Base-by-base conservation (phyloP, 345 rosid genomes). In the Gossypium herbaceum region DNA sequence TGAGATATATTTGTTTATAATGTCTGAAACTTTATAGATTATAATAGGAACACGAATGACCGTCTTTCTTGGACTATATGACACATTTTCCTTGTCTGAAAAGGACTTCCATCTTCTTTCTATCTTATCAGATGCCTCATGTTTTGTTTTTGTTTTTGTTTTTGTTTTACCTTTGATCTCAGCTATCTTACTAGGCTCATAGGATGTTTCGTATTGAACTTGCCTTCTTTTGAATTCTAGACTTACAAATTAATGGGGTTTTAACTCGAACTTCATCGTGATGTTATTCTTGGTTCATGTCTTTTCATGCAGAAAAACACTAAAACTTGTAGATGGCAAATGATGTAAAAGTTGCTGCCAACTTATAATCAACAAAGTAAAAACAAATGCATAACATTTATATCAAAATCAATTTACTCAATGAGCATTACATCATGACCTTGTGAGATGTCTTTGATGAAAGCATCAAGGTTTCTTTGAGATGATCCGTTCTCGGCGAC, bases 401-500 rank as follows among this genome's bases (percentile, higher is more conserved):
- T 27, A 27, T 61, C 19, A 29, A 6, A 59, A 59, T 25, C 39
- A 59, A 2, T 29, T 19, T 29, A 61, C 15, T 29, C 66, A 29
- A 29, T 13, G 44, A 61, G 19, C 44, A 13, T 61, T 15, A 19
- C 66, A 61, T 15, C 19, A n/a, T 8, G 41, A 34, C 41, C 43
- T 16, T 15, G 44, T 29, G 43, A 60, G 25, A 76, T 71, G 39
- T 41, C 63, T 4, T 62, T 22, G 13, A 76, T 29, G 19, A 71
- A 62, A 61, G 64, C 79, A 51, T 71, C 79, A 41, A 76, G 24
- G 29, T 61, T 71, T 1, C 15, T 72, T 3, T 29, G 44, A 15
- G 75, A 73, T 34, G 81, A 77, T 57, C 88, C 85, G 12, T 70
- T 82, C 27, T 74, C 13, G 13, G 64, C 57, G 43, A 68, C 24